Evolutionary conservation across 345 rosid species (phyloP).

Genomic region (Lumnitzera littorea): DNA sequence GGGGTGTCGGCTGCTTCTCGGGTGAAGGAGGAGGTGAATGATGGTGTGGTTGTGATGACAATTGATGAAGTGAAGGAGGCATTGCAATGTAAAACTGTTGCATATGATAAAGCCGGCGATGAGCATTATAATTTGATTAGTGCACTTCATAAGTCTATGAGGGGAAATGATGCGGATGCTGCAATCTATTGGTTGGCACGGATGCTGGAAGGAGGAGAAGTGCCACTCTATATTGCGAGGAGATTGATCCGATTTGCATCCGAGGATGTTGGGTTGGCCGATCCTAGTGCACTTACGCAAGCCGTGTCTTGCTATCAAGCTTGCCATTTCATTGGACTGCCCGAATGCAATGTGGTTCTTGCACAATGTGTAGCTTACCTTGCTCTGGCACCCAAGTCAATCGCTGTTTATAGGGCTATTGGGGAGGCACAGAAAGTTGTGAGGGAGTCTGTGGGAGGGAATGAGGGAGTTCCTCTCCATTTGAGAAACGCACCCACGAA

Average conservation of each 20-base stretch:
- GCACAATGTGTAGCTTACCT: constrained; percentile 76
- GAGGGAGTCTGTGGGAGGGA: constrained; percentile 66
- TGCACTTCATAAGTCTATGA: constrained; percentile 82
- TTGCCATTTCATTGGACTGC: constrained; percentile 83
- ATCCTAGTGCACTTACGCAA: constrained; percentile 67
- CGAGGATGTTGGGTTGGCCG: constrained; percentile 81
- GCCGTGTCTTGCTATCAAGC: constrained; percentile 89
- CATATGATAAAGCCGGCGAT: constrained; percentile 74
- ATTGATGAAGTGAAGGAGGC: constrained; percentile 82
- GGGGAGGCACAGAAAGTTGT: constrained; percentile 62
- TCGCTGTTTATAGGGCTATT: constrained; percentile 61
- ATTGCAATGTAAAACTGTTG: constrained; percentile 69
- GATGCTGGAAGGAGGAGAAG: constrained; percentile 83
- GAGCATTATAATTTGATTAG: constrained; percentile 82
- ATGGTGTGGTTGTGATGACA: constrained; percentile 17
- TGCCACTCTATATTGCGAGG: constrained; percentile 81
- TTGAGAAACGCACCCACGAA: constrained; percentile 79
- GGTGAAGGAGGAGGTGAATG: constrained; percentile 1
- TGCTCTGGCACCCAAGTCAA: constrained; percentile 74
- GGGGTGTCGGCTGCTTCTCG: constrained; percentile 52
- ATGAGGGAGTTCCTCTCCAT: constrained; percentile 81
- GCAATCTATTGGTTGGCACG: constrained; percentile 78
- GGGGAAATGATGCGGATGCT: constrained; percentile 73
- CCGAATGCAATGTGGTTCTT: constrained; percentile 71
- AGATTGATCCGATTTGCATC: constrained; percentile 77